Base-by-base conservation (phyloP, 805 yeast genomes). In the Tetrapisispora fleetii region DNA sequence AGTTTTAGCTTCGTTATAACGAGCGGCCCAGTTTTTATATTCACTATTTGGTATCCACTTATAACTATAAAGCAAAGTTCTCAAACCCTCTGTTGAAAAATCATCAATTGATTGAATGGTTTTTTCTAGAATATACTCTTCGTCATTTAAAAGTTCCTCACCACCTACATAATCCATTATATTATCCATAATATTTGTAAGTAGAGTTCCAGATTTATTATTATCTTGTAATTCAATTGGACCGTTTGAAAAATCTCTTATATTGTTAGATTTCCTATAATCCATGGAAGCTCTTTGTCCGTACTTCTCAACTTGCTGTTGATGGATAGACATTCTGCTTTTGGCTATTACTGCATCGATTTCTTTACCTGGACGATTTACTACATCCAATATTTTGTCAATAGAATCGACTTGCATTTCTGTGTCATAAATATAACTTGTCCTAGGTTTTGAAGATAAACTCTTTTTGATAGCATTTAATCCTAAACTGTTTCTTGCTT, bases 71-170 rank as follows among this genome's bases (percentile, higher is more conserved):
- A 93, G 63, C 54, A 93, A 74, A 0, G 99, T 93, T 60, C 99
- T 77, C 50, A 93, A 71, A 1, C 99, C 99, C 53, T 91, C 97
- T 0, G 95, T 84, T 0, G 97, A 89, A 65, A 90, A 93, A 51
- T 87, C 95, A 56, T 93, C 98, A 50, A 93, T 78, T 53, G 95
- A 96, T 56, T 87, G 85, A 48, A 95, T 70, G 0, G 98, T 91
- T 54, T 78, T 80, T 61, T 89, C 96, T 37, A 90, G 60, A 4
- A 91, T 71, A 58, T 79, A 86, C 53, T 81, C 88, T 16, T 87
- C 95, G 57, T 87, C 84, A 18, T 74, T 62, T 10, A 85, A 70
- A 21, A 86, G 60, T 28, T 71, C 72, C 45, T 85, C 91, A 46
- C 75, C 70, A 3, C 76, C 70, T 48, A 78, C 69, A 54, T 75